phyloP scores from a whole-genome alignment of 73 alveolate species.

The Paramecium octaurelia region DNA sequence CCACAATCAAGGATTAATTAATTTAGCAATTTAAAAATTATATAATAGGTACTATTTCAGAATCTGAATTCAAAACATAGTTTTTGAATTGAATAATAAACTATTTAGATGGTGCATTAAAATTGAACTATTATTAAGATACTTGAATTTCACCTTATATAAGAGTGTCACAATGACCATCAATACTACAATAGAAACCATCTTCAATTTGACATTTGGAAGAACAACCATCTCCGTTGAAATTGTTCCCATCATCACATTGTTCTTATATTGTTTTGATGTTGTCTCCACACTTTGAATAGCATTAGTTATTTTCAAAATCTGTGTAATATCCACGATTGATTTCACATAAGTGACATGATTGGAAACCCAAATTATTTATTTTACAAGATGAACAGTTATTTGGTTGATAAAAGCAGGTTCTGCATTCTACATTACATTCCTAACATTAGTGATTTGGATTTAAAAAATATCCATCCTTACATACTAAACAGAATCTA shows the following conservation, averaged over 20 bases:
- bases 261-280: neutral
- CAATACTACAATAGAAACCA: neutral
- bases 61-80: neutral
- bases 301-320: neutral
- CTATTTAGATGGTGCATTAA: neutral
- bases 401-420: neutral
- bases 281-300: neutral
- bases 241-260: constrained; percentile 19
- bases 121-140: neutral
- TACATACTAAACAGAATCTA: neutral
- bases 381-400: neutral
- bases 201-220: neutral
- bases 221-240: constrained; percentile 23
- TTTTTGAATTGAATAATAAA: neutral
- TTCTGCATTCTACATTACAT: neutral
- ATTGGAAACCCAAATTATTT: no score
- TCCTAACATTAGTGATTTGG: neutral
- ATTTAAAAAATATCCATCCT: constrained; percentile 2
- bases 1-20: neutral
- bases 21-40: neutral
- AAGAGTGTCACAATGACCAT: neutral
- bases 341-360: neutral
- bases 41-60: neutral
- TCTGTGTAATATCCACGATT: neutral
- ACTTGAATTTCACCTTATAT: neutral